Evolutionary conservation across 2,329 filamentous ascomycete genomes (phyloP).

Genomic region (Coniochaeta sp.): DNA sequence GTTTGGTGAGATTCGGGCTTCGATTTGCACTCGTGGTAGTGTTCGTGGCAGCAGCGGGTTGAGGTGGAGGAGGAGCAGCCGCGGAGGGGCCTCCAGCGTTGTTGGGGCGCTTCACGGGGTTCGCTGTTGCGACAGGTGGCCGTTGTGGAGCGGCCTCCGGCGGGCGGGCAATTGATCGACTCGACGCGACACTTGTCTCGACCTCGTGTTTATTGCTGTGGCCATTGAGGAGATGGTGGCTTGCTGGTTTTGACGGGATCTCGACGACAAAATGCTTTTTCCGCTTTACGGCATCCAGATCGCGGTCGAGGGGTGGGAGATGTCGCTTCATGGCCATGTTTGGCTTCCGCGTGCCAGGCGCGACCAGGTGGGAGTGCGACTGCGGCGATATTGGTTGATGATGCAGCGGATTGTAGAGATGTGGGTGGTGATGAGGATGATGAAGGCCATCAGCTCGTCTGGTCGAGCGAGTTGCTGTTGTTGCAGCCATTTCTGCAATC

Average conservation of each 20-base stretch:
- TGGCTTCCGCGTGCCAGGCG: conserved; percentile 8
- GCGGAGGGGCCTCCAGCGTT: conserved; percentile 2
- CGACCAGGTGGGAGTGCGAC: conserved; percentile 22
- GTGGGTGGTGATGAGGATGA: conserved; percentile 26
- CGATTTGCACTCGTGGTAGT: conserved; percentile 8
- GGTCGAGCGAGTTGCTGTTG: conserved; percentile 43
- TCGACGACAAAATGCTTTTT: conserved; percentile 50
- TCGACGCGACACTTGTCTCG: conserved; percentile 14
- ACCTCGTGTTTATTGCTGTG: neutral
- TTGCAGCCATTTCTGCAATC: conserved; percentile 30
- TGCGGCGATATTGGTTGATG: conserved; percentile 10
- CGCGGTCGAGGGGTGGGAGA: conserved; percentile 22
- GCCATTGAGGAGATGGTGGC: neutral
- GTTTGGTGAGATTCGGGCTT: conserved; percentile 32
- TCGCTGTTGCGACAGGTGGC: neutral
- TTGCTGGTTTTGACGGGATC: conserved; percentile 29
- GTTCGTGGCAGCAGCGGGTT: conserved; percentile 12
- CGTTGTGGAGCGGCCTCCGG: conserved; percentile 6
- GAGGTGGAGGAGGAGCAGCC: conserved; percentile 11
- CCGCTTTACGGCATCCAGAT: conserved; percentile 34
- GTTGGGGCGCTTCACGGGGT: neutral
- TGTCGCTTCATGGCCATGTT: conserved; percentile 9
- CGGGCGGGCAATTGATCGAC: conserved; percentile 10
- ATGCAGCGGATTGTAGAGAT: conserved; percentile 18
- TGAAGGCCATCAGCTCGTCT: conserved; percentile 39